Evolutionary conservation across 176 grass and related monocot species (phyloP).

Genomic region (Secale cereale): DNA sequence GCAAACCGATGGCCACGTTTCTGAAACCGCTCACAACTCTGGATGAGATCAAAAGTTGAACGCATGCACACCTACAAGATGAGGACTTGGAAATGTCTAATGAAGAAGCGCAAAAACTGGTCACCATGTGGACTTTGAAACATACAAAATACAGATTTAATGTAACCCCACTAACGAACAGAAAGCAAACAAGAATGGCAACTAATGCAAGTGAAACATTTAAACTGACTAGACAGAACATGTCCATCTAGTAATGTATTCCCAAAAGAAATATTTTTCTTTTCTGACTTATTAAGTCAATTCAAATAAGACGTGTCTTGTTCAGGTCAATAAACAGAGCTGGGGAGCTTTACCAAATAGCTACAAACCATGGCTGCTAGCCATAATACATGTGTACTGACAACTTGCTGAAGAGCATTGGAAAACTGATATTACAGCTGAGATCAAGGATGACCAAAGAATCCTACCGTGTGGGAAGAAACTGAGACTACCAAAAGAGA

Average conservation of each 20-base stretch:
- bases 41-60: background rate
- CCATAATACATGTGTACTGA: background rate
- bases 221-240: background rate
- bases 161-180: background rate
- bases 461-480: background rate
- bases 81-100: background rate
- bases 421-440: background rate
- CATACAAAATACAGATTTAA: background rate
- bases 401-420: background rate
- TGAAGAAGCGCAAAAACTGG: background rate
- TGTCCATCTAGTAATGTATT: background rate
- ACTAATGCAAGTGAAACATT: background rate
- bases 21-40: background rate
- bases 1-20: background rate
- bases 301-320: background rate
- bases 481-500: background rate
- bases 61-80: background rate
- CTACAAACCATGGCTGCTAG: background rate
- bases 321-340: background rate
- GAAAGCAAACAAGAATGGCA: background rate
- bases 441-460: background rate
- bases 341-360: background rate
- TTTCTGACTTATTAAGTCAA: background rate
- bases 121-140: background rate
- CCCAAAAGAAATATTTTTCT: background rate